Conservation (phyloP, 2,329 filamentous ascomycete species). For the Paraphaeosphaeria sporulosa region DNA sequence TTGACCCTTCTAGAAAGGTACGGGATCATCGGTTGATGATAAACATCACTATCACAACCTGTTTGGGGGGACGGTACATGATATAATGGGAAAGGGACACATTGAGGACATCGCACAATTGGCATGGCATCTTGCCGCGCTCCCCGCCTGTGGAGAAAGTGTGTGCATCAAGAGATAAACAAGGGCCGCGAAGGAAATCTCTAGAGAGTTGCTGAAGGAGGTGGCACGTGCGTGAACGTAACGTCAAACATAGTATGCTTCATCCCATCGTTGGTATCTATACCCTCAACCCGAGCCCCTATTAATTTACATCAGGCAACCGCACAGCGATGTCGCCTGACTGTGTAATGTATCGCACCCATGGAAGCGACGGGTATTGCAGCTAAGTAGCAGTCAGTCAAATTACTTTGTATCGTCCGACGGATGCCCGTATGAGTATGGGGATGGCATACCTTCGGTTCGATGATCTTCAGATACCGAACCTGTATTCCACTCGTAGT, state of each 20-base stretch:
- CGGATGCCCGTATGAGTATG: neutral
- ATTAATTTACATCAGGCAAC: constrained; percentile 83
- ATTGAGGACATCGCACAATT: no score
- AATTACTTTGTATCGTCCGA: constrained; percentile 15
- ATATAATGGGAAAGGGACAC: no score
- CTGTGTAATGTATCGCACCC: constrained; percentile 99
- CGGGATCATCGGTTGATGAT: no score
- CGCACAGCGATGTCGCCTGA: constrained; percentile 95
- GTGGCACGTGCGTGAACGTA: neutral
- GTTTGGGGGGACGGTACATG: no score
- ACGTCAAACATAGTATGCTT: constrained; percentile 10
- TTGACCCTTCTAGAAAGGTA: no score
- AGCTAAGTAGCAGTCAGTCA: constrained; percentile 62
- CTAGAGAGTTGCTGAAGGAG: no score
- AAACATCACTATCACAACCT: no score
- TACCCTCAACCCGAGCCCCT: constrained; percentile 19
- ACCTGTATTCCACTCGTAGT: constrained; percentile 99
- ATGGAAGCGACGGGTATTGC: constrained; percentile 96
- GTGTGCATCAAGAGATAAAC: no score
- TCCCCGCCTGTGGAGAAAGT: no score
- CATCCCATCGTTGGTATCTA: constrained; percentile 26
- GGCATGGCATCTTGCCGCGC: no score
- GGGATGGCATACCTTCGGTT: constrained; percentile 83
- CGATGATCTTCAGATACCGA: constrained; percentile 97
- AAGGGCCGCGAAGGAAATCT: neutral